Base-by-base conservation (phyloP, 495 filamentous ascomycete genomes). In the Lichina pygmaea region DNA sequence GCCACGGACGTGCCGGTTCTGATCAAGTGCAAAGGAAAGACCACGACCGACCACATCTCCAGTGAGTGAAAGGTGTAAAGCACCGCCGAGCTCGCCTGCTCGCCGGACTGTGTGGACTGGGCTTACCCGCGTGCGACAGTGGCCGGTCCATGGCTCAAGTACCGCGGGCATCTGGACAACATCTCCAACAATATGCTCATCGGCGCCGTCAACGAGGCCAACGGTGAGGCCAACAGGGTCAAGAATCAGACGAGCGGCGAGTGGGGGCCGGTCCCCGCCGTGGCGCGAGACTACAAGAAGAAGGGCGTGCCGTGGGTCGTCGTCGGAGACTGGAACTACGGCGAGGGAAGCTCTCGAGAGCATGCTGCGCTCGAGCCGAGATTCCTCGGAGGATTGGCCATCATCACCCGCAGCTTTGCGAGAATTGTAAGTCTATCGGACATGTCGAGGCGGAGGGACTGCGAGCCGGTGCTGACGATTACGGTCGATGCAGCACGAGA, bases 151-250 rank as follows among this genome's bases (percentile, higher is more conserved):
- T 97, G 89, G 89, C 73, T 97, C 63, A 97, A 97, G 72, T 97
- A 97, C 75, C 84, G 91, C 72, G 89, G 89, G 43, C 89, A 97
- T 62, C 72, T 97, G 59, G 91, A 97, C 72, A 97, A 97, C 73
- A 95, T 97, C 70, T 95, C 91, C 57, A 95, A 95, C 77, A 97
- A 97, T 74, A 93, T 95, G 86, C 66, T 97, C 62, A 95, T 97
- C 55, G 91, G 91, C 67, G 89, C 89, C 51, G 80, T 83, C 67
- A 97, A 95, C 66, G 70, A 72, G 49, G 86, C 77, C 52, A 97
- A 95, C 64, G 84, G 79, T 47, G 81, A 97, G 70, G 89, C 86
- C 52, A 97, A 97, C 77, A 94, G 86, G 71, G 69, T 97, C 62
- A 81, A 84, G 72, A 95, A 97, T 72, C 60, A 68, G 60, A 78